Conservation (phyloP, 164 flowering plant species). For the Litsea cubeba region DNA sequence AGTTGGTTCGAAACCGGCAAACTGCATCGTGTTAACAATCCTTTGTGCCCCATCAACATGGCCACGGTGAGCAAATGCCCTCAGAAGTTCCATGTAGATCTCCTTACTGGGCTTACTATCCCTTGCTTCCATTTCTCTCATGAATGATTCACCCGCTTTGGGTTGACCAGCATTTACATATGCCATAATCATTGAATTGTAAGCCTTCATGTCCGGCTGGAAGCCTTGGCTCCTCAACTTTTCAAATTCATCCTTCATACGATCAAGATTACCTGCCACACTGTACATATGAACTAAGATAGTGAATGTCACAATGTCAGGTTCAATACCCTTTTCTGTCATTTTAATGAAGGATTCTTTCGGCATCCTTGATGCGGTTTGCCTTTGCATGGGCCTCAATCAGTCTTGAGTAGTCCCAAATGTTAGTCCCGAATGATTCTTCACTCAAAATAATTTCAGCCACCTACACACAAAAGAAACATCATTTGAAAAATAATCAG, state of each 20-base stretch:
- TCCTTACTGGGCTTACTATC: constrained; percentile 55
- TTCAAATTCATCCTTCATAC: constrained; percentile 66
- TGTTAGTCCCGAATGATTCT: constrained; percentile 56
- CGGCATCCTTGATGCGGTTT: constrained; percentile 61
- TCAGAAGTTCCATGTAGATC: constrained; percentile 69
- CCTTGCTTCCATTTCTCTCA: constrained; percentile 74
- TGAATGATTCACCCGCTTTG: constrained; percentile 43
- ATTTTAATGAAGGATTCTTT: constrained; percentile 75
- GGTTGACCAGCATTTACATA: constrained; percentile 64
- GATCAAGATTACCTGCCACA: constrained; percentile 60
- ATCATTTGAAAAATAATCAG: neutral
- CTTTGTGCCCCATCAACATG: constrained; percentile 45
- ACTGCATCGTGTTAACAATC: constrained; percentile 55
- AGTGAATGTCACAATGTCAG: constrained; percentile 48
- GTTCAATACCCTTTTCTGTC: constrained; percentile 62
- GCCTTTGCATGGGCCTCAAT: constrained; percentile 67
- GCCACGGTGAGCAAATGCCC: constrained; percentile 54
- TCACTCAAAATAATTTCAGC: constrained; percentile 65
- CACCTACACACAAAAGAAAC: constrained; percentile 33
- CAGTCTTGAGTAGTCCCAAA: constrained; percentile 71
- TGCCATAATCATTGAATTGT: constrained; percentile 75
- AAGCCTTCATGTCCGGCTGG: constrained; percentile 53
- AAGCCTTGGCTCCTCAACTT: constrained; percentile 56
- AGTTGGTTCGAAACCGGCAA: constrained; percentile 48
- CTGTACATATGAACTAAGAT: constrained; percentile 71